Evolutionary conservation across 2,329 filamentous ascomycete genomes (phyloP).

Genomic region (Fusarium pseudocircinatum): DNA sequence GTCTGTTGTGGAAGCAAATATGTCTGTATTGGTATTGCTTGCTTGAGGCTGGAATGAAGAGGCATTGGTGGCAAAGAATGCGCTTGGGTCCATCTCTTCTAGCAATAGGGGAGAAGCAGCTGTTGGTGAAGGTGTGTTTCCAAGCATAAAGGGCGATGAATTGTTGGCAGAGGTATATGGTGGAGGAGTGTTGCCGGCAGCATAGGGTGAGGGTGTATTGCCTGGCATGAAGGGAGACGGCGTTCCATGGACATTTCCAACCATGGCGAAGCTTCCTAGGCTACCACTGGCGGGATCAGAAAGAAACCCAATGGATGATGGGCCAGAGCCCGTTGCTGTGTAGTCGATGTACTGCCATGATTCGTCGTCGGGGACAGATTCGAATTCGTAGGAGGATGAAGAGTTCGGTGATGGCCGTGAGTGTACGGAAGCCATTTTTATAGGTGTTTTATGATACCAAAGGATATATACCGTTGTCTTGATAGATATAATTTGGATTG

Average conservation of each 20-base stretch:
- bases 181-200: slow-evolving; percentile 36
- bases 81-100: slow-evolving; percentile 50
- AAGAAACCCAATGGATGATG: slow-evolving; percentile 56
- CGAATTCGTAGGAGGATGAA: slow-evolving; percentile 52
- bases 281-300: slow-evolving; percentile 63
- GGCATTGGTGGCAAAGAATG: slow-evolving; percentile 48
- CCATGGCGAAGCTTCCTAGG: slow-evolving; percentile 60
- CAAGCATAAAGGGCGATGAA: slow-evolving; percentile 27
- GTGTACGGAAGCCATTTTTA: slow-evolving; percentile 52
- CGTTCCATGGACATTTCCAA: slow-evolving; percentile 49
- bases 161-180: slow-evolving; percentile 15
- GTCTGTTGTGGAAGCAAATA: slow-evolving; percentile 46
- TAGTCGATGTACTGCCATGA: slow-evolving; percentile 57
- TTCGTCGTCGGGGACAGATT: slow-evolving; percentile 54
- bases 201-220: slow-evolving; percentile 21
- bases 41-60: slow-evolving; percentile 43
- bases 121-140: slow-evolving; percentile 43
- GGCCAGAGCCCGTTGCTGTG: slow-evolving; percentile 46
- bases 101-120: slow-evolving; percentile 55
- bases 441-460: not conserved
- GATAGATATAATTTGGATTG: not conserved
- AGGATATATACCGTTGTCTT: not conserved
- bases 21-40: slow-evolving; percentile 36
- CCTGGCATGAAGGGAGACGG: slow-evolving; percentile 21
- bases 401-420: slow-evolving; percentile 52